phyloP scores from a whole-genome alignment of 257 asterid genomes.

The Ophiorrhiza pumila region DNA sequence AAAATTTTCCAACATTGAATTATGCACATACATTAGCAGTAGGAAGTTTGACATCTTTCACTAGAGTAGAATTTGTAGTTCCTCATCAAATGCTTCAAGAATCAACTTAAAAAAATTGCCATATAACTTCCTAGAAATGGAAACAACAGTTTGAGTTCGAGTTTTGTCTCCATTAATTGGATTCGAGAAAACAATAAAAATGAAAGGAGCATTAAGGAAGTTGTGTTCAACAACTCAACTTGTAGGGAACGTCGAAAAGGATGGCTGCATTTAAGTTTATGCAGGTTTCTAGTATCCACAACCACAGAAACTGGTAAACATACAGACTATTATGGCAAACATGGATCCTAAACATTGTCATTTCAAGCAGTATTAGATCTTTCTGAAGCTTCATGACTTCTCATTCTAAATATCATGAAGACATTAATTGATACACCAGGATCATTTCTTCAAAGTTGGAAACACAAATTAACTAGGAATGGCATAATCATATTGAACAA shows the following conservation, averaged over 20 bases:
- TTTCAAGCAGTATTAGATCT: neutral
- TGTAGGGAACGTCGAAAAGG: neutral
- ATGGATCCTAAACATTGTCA: neutral
- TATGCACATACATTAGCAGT: neutral
- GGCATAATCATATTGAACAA: constrained; percentile 9
- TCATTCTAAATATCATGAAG: neutral
- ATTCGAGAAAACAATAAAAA: neutral
- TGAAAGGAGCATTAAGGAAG: too few relatives aligned
- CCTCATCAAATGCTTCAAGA: neutral
- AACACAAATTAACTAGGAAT: neutral
- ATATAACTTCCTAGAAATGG: neutral
- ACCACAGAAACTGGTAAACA: neutral
- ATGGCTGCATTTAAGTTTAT: neutral
- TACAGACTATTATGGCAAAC: too few relatives aligned
- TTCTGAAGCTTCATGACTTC: neutral
- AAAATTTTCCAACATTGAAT: neutral
- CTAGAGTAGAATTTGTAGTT: too few relatives aligned
- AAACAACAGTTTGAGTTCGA: neutral
- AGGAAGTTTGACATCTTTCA: neutral
- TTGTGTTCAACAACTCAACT: neutral
- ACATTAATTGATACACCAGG: neutral
- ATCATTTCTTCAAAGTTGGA: neutral
- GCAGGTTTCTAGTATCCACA: neutral
- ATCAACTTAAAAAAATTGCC: neutral
- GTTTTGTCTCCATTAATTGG: neutral